Evolutionary conservation across 768 basidiomycete genomes (phyloP).

Genomic region (Cytidiella melzeri): DNA sequence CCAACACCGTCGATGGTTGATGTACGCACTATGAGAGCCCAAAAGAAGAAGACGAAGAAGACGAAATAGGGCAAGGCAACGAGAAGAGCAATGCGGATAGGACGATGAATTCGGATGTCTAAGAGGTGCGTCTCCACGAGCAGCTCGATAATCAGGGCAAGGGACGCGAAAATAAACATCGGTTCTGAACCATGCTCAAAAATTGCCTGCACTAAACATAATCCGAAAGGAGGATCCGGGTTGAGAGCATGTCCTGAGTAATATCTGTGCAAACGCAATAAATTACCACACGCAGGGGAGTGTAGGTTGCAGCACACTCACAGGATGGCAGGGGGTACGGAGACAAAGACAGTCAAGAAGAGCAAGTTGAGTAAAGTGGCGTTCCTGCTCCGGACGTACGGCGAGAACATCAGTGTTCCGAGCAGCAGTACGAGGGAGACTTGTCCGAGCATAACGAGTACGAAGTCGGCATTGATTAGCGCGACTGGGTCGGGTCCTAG

Average conservation of each 20-base stretch:
- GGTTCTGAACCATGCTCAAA: constrained; percentile 11
- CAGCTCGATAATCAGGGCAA: constrained; percentile 14
- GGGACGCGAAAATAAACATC: constrained; percentile 12
- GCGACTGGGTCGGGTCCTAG: constrained; percentile 7
- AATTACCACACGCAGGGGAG: not conserved
- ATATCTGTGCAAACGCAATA: constrained; percentile 7
- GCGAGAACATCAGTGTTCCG: constrained; percentile 10
- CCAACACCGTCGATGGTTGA: not conserved
- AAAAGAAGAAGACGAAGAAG: constrained; percentile 9
- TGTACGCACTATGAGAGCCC: constrained; percentile 7
- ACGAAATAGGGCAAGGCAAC: constrained; percentile 13
- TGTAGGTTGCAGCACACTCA: not conserved
- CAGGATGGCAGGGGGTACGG: constrained; percentile 13
- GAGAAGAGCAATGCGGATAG: not conserved
- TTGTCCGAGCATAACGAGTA: constrained; percentile 14
- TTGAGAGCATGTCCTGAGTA: constrained; percentile 11
- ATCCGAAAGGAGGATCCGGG: constrained; percentile 6
- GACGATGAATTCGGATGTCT: not conserved
- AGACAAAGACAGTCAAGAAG: constrained; percentile 4
- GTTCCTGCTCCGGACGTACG: constrained; percentile 7
- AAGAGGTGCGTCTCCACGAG: constrained; percentile 7
- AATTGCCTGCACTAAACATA: constrained; percentile 9
- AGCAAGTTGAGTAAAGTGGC: constrained; percentile 14
- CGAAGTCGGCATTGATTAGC: constrained; percentile 14
- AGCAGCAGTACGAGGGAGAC: constrained; percentile 11